A percentile compares a stretch with the other conserved stretches of the same genome.
Conservation (phyloP, 2,329 filamentous ascomycete genomes). For the Byssothecium circinans region DNA sequence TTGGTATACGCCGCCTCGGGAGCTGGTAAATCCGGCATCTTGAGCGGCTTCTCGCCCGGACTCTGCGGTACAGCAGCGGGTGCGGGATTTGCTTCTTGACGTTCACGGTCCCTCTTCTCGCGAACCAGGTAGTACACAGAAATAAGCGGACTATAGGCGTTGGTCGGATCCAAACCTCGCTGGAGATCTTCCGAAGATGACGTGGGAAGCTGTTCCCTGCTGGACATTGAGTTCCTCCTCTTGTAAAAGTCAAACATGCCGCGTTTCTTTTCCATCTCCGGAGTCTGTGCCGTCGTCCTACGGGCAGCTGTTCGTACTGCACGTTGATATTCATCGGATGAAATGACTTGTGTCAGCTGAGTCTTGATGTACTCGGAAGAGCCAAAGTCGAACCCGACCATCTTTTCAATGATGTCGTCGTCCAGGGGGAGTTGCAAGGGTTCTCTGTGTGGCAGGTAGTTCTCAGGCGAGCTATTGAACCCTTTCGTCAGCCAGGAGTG, state of each 20-base stretch:
- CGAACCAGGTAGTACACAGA: slow-evolving; percentile 96
- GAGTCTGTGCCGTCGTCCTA: slow-evolving; percentile 61
- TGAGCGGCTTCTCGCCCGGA: slow-evolving; percentile 59
- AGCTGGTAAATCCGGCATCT: slow-evolving; percentile 73
- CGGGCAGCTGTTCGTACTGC: slow-evolving; percentile 72
- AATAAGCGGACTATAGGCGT: slow-evolving; percentile 87
- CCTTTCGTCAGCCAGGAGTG: slow-evolving; percentile 97
- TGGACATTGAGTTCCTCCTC: slow-evolving; percentile 83
- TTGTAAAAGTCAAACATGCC: slow-evolving; percentile 98
- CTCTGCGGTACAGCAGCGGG: slow-evolving; percentile 59
- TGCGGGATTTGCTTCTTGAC: slow-evolving; percentile 60
- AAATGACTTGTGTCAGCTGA: slow-evolving; percentile 82
- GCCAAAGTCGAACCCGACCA: slow-evolving; percentile 98
- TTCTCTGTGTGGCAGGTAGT: slow-evolving; percentile 80
- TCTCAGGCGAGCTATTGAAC: slow-evolving; percentile 83
- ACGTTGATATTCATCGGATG: slow-evolving; percentile 90
- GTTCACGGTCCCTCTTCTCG: slow-evolving; percentile 87
- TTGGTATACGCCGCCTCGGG: slow-evolving; percentile 92
- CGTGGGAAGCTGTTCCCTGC: slow-evolving; percentile 79
- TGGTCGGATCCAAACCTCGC: slow-evolving; percentile 81
- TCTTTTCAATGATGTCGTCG: slow-evolving; percentile 78
- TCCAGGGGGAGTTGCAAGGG: slow-evolving; percentile 85
- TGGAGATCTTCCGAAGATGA: slow-evolving; percentile 86
- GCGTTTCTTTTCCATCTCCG: slow-evolving; percentile 72
- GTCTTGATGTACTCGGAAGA: slow-evolving; percentile 78